Evolutionary conservation across 2,329 filamentous ascomycete species (phyloP), one percentile per base, ranked within the genome.

Genomic region (Pseudogymnoascus sp.): DNA sequence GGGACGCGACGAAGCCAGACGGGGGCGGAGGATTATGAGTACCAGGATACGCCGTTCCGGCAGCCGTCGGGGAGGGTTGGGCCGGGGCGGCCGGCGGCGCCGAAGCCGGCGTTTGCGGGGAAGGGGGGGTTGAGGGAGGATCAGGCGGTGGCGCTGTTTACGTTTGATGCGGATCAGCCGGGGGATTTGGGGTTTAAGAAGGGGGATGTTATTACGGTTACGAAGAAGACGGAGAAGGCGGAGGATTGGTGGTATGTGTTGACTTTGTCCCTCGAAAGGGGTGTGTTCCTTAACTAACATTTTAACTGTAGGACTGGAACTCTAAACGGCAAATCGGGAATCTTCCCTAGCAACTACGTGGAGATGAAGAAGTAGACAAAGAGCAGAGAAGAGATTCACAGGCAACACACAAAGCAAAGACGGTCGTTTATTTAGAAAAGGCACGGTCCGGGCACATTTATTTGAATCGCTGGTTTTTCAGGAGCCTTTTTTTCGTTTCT

Each of bases 131-230:
- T 86, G 65, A 83, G 81, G 73, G 81, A 83, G 69, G 92, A 97
- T 69, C 91, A 97, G 76, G 95, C 92, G 0, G 81, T 97, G 18
- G 95, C 95, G 2, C 81, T 97, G 66, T 97, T 90, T 76, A 96
- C 90, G 1, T 99, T 99, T 73, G 93, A 97, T 67, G 88, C 92
- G 0, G 93, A 96, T 71, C 93, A 97, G 75, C 86, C 91, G 0
- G 93, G 93, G 4, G 93, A 99, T 74, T 75, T 97, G 64, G 91
- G 88, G 0, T 99, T 99, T 78, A 96, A 96, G 79, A 99, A 99
- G 81, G 95, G 95, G 18, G 95, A 99, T 31, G 77, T 97, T 64
- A 97, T 99, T 68, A 97, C 92, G 0, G 92, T 99, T 64, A 75
- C 96, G 64, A 97, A 99, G 80, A 89, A 90, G 76, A 97, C 93